phyloP scores from a whole-genome alignment of 305 asterid species.

The Plantago coronopus region DNA sequence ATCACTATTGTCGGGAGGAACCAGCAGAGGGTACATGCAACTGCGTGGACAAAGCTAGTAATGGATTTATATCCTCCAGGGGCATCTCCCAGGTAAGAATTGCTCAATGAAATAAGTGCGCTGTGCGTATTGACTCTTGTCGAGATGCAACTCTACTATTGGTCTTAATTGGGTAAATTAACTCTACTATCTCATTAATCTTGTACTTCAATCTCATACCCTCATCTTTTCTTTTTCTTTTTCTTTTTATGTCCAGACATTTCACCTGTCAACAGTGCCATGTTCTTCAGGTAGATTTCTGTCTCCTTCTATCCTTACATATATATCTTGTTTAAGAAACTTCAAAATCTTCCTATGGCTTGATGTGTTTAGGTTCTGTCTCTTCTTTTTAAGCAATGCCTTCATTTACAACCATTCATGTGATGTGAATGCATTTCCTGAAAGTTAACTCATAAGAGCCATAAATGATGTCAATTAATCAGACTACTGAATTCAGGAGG shows the following conservation, averaged over 20 bases:
- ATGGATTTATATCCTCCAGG: slow-evolving; percentile 88
- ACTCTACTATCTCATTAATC: too few relatives aligned
- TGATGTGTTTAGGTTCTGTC: slow-evolving; percentile 10
- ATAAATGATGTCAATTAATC: too few relatives aligned
- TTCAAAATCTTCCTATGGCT: slow-evolving; percentile 12
- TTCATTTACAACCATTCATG: too few relatives aligned
- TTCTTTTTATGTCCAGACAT: slow-evolving; percentile 47
- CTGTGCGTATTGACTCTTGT: neutral
- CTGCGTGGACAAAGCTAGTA: slow-evolving; percentile 84
- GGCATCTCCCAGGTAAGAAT: slow-evolving; percentile 50
- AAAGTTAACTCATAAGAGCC: neutral
- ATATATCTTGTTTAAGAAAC: slow-evolving; percentile 15
- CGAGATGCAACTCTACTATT: slow-evolving; percentile 8
- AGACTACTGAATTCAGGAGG: too few relatives aligned
- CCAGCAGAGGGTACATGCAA: slow-evolving; percentile 47
- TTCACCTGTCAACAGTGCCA: slow-evolving; percentile 76
- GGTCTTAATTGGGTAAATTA: neutral
- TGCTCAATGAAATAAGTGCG: slow-evolving; percentile 9
- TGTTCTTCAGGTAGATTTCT: slow-evolving; percentile 64
- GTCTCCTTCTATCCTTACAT: neutral
- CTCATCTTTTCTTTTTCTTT: neutral
- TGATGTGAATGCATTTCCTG: neutral
- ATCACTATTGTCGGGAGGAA: slow-evolving; percentile 63
- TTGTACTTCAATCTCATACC: too few relatives aligned
- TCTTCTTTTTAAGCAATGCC: neutral